phyloP scores from a whole-genome alignment of 305 asterid genomes.

The Striga hermonthica region DNA sequence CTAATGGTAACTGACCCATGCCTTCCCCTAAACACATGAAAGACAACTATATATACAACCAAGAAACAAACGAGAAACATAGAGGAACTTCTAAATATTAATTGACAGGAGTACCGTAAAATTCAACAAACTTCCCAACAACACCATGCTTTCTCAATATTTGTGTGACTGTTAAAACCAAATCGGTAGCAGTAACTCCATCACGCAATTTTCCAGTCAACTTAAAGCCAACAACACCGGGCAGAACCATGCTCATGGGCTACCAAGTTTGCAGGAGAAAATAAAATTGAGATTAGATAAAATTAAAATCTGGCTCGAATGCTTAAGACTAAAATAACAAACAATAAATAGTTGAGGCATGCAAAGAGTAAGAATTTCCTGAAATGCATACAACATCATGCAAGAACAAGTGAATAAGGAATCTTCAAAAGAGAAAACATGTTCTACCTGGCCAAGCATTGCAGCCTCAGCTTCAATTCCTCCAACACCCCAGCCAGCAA shows the following conservation, averaged over 20 bases:
- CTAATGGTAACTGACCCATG: constrained; percentile 57
- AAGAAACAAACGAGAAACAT: constrained; percentile 2
- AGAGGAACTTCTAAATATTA: constrained; percentile 4
- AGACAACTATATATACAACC: constrained; percentile 9
- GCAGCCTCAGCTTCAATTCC: constrained; percentile 71
- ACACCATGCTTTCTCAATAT: constrained; percentile 70
- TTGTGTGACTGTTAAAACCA: constrained; percentile 82
- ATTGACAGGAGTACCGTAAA: constrained; percentile 40
- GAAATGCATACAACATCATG: not conserved
- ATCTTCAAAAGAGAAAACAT: not conserved
- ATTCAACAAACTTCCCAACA: constrained; percentile 78
- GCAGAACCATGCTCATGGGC: constrained; percentile 89
- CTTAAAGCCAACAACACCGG: constrained; percentile 78
- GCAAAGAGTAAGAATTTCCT: not conserved
- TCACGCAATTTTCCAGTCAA: constrained; percentile 56
- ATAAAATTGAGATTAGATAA: constrained; percentile 10
- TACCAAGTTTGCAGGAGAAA: constrained; percentile 26
- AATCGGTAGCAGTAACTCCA: constrained; percentile 82
- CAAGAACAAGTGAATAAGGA: not conserved
- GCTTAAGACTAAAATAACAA: not conserved
- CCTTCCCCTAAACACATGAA: constrained; percentile 45
- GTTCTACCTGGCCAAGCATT: constrained; percentile 73
- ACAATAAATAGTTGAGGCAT: constrained; percentile 5
- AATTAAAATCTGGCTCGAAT: not conserved
- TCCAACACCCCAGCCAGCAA: constrained; percentile 88